A percentile compares a stretch with the other conserved stretches of the same genome.
These are phyloP conservation scores for Brasilioporus rufonigricans DNA, from an alignment of 768 basidiomycete genomes.

Conservation along the genomic window DNA sequence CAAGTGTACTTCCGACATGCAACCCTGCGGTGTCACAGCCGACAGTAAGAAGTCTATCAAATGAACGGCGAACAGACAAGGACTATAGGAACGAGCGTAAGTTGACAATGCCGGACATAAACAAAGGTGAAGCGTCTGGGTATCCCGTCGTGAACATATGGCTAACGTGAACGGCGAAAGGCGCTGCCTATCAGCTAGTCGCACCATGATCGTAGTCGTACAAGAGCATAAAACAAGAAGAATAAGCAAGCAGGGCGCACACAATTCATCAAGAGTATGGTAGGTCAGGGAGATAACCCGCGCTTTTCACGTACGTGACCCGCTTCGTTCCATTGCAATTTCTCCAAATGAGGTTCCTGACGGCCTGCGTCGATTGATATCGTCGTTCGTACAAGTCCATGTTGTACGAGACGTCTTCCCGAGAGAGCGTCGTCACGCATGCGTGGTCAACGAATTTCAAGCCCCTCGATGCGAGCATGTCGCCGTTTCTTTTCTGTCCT, in stretches of 20 bases:
- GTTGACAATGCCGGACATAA: slow-evolving; percentile 9
- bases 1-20: background rate
- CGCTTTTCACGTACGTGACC: slow-evolving; percentile 29
- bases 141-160: slow-evolving; percentile 19
- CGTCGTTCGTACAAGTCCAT: slow-evolving; percentile 33
- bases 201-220: slow-evolving; percentile 13
- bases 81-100: slow-evolving; percentile 22
- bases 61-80: slow-evolving; percentile 19
- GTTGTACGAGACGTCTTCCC: slow-evolving; percentile 32
- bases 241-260: background rate
- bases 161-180: slow-evolving; percentile 11
- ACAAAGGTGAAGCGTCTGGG: slow-evolving; percentile 16
- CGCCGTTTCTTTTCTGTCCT: slow-evolving; percentile 29
- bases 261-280: slow-evolving; percentile 14
- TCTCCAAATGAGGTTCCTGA: slow-evolving; percentile 29
- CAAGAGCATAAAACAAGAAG: slow-evolving; percentile 4
- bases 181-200: slow-evolving; percentile 17
- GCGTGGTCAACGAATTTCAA: slow-evolving; percentile 40
- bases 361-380: slow-evolving; percentile 25
- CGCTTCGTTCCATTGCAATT: slow-evolving; percentile 30
- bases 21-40: background rate
- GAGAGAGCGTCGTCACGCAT: slow-evolving; percentile 40
- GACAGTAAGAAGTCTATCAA: slow-evolving; percentile 2
- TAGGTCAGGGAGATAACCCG: slow-evolving; percentile 28
- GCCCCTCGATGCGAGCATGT: slow-evolving; percentile 30